These are phyloP conservation scores for Nissolia schottii DNA, from an alignment of 306 rosid species.

Conservation along the genomic window DNA sequence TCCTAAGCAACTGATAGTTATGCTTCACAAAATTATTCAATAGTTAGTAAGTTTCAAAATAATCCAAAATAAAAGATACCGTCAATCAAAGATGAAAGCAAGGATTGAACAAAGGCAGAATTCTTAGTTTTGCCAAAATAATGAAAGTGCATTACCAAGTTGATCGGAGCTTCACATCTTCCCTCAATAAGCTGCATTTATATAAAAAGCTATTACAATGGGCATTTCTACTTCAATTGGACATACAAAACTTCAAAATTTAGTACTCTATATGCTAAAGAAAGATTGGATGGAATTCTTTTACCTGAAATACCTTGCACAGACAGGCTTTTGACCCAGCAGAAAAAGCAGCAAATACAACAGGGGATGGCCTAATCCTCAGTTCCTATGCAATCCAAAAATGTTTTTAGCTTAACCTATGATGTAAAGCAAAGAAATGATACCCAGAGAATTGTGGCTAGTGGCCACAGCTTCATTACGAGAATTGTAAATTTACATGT, in stretches of 20 bases:
- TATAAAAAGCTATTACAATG: conserved; percentile 9
- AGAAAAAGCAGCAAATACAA: conserved; percentile 78
- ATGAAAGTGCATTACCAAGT: conserved; percentile 49
- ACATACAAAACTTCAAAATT: conserved; percentile 11
- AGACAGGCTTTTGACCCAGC: conserved; percentile 90
- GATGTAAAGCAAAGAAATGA: conserved; percentile 4
- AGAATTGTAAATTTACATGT: not conserved
- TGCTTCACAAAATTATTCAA: conserved; percentile 45
- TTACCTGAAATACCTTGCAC: conserved; percentile 83
- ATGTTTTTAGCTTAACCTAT: not conserved
- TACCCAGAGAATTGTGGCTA: not conserved
- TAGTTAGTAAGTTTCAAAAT: conserved; percentile 7
- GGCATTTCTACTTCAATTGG: conserved; percentile 14
- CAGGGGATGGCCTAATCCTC: conserved; percentile 59
- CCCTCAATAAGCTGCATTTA: conserved; percentile 81
- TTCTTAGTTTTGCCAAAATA: not conserved
- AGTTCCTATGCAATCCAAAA: conserved; percentile 65
- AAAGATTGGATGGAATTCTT: not conserved
- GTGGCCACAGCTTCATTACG: not conserved
- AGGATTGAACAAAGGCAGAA: not conserved
- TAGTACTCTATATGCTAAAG: conserved; percentile 3
- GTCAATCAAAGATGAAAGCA: not conserved
- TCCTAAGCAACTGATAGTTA: conserved; percentile 63
- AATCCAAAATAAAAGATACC: not conserved
- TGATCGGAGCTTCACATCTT: conserved; percentile 55